Evolutionary conservation across 345 rosid species (phyloP).

Genomic region (Odontarrhena argentea): DNA sequence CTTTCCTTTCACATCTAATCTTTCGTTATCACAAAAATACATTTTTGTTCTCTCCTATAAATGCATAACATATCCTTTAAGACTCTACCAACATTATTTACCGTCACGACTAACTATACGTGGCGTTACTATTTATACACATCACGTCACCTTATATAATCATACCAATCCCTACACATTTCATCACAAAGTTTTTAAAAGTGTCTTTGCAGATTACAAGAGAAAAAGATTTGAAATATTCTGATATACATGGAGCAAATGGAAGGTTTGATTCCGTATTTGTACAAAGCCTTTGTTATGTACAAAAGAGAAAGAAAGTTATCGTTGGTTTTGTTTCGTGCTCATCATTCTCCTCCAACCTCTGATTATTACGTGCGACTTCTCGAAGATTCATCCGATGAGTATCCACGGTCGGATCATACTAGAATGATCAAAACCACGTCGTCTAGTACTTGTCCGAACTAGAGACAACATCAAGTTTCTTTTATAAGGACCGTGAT

Average conservation of each 20-base stretch:
- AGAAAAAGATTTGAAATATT: too few species aligned
- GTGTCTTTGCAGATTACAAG: too few species aligned
- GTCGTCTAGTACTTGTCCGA: not conserved
- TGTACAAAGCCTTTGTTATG: conserved; percentile 6
- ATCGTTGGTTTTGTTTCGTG: not conserved
- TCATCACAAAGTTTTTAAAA: too few species aligned
- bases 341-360: not conserved
- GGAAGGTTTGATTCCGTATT: conserved; percentile 15
- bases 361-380: not conserved
- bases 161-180: not conserved
- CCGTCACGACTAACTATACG: conserved; percentile 2
- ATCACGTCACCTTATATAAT: conserved; percentile 1
- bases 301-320: not conserved
- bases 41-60: not conserved
- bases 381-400: not conserved
- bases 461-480: not conserved
- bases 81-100: not conserved
- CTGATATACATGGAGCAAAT: not conserved
- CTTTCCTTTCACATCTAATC: conserved; percentile 8
- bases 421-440: not conserved
- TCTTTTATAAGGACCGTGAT: not conserved
- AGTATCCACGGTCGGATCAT: not conserved
- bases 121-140: not conserved
- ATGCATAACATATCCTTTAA: not conserved
- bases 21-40: not conserved